Percentiles rank a stretch among this genome's conserved stretches.
These are phyloP conservation scores for Ganoderma lingzhi DNA, from an alignment of 1,284 basidiomycete species.

Conservation along the genomic window DNA sequence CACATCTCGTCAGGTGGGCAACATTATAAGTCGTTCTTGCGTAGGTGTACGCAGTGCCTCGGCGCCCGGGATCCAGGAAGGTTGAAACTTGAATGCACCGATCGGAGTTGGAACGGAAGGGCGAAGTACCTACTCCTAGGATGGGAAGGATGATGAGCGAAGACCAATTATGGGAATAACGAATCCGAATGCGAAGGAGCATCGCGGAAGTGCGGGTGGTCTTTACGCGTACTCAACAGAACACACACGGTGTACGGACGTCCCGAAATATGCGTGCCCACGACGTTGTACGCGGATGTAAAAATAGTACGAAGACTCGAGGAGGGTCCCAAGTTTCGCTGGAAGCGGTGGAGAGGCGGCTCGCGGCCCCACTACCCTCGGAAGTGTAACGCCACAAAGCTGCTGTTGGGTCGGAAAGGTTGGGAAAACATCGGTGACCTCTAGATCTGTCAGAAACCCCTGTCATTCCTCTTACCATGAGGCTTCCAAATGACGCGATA, in stretches of 20 bases:
- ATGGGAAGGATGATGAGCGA: background rate
- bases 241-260: background rate
- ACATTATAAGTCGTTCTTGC: conserved; percentile 15
- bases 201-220: background rate
- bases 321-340: background rate
- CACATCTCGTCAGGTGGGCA: conserved; percentile 26
- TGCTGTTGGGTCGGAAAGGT: background rate
- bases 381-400: conserved; percentile 1
- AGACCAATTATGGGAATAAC: background rate
- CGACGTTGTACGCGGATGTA: background rate
- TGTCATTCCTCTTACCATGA: background rate
- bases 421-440: background rate
- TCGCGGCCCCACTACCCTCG: background rate
- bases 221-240: background rate
- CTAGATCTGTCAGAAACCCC: background rate
- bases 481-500: background rate
- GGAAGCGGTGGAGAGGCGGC: background rate
- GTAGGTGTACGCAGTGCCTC: conserved; percentile 17
- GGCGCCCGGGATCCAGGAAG: background rate
- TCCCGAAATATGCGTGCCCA: background rate
- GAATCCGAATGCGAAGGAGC: background rate
- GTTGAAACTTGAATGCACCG: conserved; percentile 16
- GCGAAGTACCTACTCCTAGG: background rate
- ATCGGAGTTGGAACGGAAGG: conserved; percentile 7
- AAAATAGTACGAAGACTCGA: background rate